Percentiles rank a stretch among this genome's conserved stretches.
Evolutionary conservation across 805 yeast species (phyloP).

Genomic region (Suhomyces pyralidae): DNA sequence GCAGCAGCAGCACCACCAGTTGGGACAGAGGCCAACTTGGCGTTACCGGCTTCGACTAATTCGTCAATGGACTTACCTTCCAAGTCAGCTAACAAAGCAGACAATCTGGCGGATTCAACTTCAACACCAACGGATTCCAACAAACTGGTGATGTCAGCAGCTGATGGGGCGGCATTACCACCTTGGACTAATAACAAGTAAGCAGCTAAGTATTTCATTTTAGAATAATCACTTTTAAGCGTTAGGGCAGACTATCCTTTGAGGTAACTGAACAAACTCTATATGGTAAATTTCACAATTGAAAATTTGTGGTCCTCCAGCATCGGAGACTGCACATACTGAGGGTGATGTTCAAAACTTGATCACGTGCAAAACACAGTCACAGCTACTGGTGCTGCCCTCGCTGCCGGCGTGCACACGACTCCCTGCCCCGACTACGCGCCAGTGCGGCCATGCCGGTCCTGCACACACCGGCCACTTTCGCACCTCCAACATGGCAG

Average conservation of each 20-base stretch:
- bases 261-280: conserved; percentile 6
- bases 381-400: conserved; percentile 1
- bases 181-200: conserved; percentile 97
- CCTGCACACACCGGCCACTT: background rate
- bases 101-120: conserved; percentile 84
- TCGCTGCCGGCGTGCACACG: conserved; percentile 1
- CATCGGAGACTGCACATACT: background rate
- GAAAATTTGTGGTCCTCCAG: conserved; percentile 1
- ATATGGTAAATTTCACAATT: background rate
- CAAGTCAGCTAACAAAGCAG: conserved; percentile 75
- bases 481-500: conserved; percentile 1
- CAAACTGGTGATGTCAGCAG: conserved; percentile 83
- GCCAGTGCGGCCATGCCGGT: background rate
- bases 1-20: conserved; percentile 95
- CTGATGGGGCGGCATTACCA: conserved; percentile 93
- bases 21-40: conserved; percentile 97
- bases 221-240: conserved; percentile 82
- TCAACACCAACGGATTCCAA: conserved; percentile 95
- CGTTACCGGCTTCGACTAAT: conserved; percentile 90
- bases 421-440: background rate
- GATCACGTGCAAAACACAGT: conserved; percentile 6
- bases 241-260: conserved; percentile 80
- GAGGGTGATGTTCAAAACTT: background rate
- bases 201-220: conserved; percentile 98
- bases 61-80: conserved; percentile 92